A percentile compares a stretch with the other conserved stretches of the same genome.
Conservation (phyloP, 768 basidiomycete species). For the Gymnopilus junonius region DNA sequence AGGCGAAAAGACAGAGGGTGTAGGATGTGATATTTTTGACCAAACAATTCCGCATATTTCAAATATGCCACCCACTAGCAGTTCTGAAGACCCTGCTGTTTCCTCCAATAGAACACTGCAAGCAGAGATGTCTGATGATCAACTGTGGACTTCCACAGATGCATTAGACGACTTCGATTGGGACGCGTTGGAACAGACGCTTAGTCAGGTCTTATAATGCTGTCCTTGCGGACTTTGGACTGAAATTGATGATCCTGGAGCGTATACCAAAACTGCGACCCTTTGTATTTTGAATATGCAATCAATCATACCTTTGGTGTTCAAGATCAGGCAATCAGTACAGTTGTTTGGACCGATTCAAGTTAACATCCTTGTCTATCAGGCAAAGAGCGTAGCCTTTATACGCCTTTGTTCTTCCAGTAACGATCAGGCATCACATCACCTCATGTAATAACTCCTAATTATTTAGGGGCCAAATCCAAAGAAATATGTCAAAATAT, state of each 20-base stretch:
- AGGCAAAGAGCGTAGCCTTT: too few relatives aligned
- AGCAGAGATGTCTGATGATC: slow-evolving; percentile 32
- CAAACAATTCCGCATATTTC: not conserved
- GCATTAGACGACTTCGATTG: slow-evolving; percentile 43
- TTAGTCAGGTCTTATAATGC: slow-evolving; percentile 21
- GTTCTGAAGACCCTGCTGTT: not conserved
- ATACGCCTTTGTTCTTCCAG: not conserved
- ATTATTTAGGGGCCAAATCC: not conserved
- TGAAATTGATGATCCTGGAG: not conserved
- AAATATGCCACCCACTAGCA: not conserved
- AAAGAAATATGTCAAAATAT: slow-evolving; percentile 1
- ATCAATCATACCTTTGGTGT: not conserved
- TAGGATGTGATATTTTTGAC: not conserved
- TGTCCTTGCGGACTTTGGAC: not conserved
- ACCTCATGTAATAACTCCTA: not conserved
- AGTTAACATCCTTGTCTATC: too few relatives aligned
- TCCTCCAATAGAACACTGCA: slow-evolving; percentile 7
- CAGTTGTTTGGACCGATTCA: too few relatives aligned
- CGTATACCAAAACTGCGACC: not conserved
- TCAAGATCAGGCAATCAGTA: too few relatives aligned
- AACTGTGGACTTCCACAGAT: slow-evolving; percentile 50
- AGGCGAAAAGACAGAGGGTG: slow-evolving; percentile 6
- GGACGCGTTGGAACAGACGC: slow-evolving; percentile 29
- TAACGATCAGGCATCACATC: not conserved
- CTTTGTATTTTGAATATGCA: not conserved